Evolutionary conservation across 2,329 filamentous ascomycete genomes (phyloP), one percentile per base, ranked within the genome.

Genomic region (Alternaria incomplexa): DNA sequence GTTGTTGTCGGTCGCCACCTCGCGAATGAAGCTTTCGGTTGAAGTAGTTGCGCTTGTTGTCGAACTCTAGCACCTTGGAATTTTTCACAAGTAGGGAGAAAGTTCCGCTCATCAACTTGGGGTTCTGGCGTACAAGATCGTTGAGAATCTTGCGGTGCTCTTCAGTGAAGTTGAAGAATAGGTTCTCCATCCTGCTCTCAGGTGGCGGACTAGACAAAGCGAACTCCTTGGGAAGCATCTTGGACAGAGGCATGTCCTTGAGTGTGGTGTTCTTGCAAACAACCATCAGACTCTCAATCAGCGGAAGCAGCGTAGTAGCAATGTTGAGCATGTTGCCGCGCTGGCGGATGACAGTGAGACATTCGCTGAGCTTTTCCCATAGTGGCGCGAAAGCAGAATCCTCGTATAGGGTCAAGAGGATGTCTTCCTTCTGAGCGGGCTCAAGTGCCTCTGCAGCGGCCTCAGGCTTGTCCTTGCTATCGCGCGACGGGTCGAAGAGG

Each of bases 41-140:
- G 85, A 99, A 99, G 86, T 96, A 99, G 82, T 97, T 98, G 74
- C 96, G 93, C 85, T 99, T 99, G 84, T 99, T 99, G 83, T 99
- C 96, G 75, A 99, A 99, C 77, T 99, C 96, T 12, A 99, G 85
- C 4, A 99, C 96, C 85, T 98, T 99, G 25, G 96, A 96, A 77
- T 99, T 99, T 85, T 97, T 97, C 66, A 98, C 96, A 51, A 99
- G 83, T 15, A 99, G 86, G 11, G 95, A 94, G 82, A 99, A 97
- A 3, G 95, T 97, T 56, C 96, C 96, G 62, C 95, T 97, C 96
- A 99, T 99, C 67, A 99, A 88, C 80, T 97, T 97, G 28, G 96
- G 96, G 70, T 97, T 98, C 76, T 97, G 93, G 67, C 96, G 91
- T 58, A 99, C 96, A 68, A 99, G 91, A 79, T 99, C 96, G 77